Percentiles rank a stretch among this genome's conserved stretches.
phyloP scores from a whole-genome alignment of 305 asterid genomes.

The Ajuga reptans region DNA sequence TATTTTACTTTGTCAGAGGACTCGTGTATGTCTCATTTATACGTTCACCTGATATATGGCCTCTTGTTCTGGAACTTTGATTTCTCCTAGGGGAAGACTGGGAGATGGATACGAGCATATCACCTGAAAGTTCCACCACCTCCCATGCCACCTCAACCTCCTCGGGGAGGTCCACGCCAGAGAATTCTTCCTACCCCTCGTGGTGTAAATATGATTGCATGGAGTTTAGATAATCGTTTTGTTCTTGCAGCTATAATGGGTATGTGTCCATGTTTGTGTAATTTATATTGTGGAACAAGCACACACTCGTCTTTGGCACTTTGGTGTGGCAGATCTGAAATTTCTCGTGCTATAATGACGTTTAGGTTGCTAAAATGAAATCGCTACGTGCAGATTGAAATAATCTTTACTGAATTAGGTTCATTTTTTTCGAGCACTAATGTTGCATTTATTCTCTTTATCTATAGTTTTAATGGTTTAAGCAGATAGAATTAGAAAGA shows the following conservation, averaged over 20 bases:
- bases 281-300: slow-evolving; percentile 13
- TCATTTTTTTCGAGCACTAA: slow-evolving; percentile 4
- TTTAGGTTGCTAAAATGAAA: slow-evolving; percentile 7
- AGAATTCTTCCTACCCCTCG: slow-evolving; percentile 97
- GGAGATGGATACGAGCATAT: slow-evolving; percentile 92
- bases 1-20: slow-evolving; percentile 4
- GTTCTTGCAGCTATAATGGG: slow-evolving; percentile 99
- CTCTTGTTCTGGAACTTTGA: slow-evolving; percentile 16
- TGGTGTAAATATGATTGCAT: slow-evolving; percentile 95
- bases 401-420: background rate
- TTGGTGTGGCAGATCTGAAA: background rate
- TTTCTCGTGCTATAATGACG: background rate
- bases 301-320: background rate
- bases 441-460: slow-evolving; percentile 6
- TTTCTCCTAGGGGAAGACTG: slow-evolving; percentile 66
- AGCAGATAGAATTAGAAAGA: slow-evolving; percentile 3
- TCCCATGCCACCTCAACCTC: slow-evolving; percentile 95
- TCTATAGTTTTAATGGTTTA: slow-evolving; percentile 5
- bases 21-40: background rate
- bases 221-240: slow-evolving; percentile 98
- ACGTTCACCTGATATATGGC: slow-evolving; percentile 12
- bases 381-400: background rate
- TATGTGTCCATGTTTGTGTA: slow-evolving; percentile 29
- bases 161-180: slow-evolving; percentile 97
- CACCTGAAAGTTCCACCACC: slow-evolving; percentile 99